These are phyloP conservation scores for Durusdinium trenchii DNA, from an alignment of 73 alveolate species.

Conservation along the genomic window DNA sequence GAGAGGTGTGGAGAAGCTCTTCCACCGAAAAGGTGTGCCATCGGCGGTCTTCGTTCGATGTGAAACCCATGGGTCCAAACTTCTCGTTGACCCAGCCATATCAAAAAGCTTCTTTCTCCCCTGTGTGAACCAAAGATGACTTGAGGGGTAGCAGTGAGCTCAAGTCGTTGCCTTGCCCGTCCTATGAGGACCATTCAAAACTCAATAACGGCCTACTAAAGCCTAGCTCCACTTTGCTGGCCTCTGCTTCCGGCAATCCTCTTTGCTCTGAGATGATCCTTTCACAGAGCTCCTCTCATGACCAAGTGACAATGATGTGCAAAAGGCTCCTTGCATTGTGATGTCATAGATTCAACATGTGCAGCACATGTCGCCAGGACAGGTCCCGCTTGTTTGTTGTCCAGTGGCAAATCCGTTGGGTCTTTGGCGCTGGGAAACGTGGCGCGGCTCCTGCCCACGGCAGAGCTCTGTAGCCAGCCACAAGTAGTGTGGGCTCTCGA, in stretches of 20 bases:
- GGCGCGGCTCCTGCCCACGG: conserved; percentile 37
- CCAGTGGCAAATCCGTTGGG: neutral
- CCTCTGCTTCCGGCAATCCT: conserved; percentile 31
- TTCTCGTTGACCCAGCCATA: too few relatives aligned
- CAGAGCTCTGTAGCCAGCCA: conserved; percentile 83
- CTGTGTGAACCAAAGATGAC: too few relatives aligned
- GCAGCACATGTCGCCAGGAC: too few relatives aligned
- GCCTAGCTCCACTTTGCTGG: neutral
- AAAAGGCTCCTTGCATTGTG: too few relatives aligned
- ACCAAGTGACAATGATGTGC: too few relatives aligned
- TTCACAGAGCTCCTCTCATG: conserved; percentile 34
- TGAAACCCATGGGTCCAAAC: too few relatives aligned
- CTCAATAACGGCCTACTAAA: neutral
- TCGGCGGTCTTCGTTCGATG: neutral
- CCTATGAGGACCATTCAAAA: too few relatives aligned
- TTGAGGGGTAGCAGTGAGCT: too few relatives aligned
- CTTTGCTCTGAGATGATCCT: conserved; percentile 30
- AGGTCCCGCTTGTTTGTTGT: too few relatives aligned
- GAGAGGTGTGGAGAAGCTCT: neutral
- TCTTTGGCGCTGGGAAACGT: neutral
- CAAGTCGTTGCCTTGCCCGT: too few relatives aligned
- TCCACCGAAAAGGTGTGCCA: neutral
- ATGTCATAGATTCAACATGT: too few relatives aligned
- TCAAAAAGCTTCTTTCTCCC: too few relatives aligned
- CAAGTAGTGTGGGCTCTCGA: conserved; percentile 40